Evolutionary conservation across 148 eudicot species (phyloP), one percentile per base, ranked within the genome.

Genomic region (Salicornia ramosissima): DNA sequence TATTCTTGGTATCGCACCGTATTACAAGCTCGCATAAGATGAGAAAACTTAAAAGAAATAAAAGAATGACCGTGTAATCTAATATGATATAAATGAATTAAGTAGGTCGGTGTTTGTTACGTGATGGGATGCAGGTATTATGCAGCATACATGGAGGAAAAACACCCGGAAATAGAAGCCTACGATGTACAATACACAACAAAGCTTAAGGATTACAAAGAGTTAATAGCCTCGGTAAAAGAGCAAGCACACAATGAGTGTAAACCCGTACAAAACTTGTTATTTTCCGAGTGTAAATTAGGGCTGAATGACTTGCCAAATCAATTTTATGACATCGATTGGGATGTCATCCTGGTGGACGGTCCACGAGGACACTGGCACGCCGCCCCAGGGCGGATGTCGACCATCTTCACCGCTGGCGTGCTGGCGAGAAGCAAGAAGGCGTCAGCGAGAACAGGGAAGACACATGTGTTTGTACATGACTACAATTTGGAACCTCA

Each of bases 171-270:
- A 15, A 54, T 81, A 15, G 84, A 81, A 65, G 84, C 84, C 21
- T 81, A 81, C 69, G 84, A 81, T 45, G 79, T 78, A 29, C 84
- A 78, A 58, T 81, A 75, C 65, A 78, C 84, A 45, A 78, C 84
- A 51, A 78, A 69, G 11, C 74, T 71, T 19, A 65, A 68, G 10
- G 65, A 75, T 3, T 57, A 68, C 52, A 47, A 64, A 10, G 52
- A 71, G 29, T 51, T 75, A 14, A 58, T 82, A 21, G 49, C 72
- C 1, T 47, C 73, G 14, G 73, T 68, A 6, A 72, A 70, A 36
- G 85, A 69, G 3, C 80, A 69, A 52, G 21, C 46, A 21, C 66
- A 64, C 6, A 61, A 76, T 10, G 77, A 82, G 54, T 82, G 85
- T 56, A 58, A 60, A 31, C 77, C 80, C 6, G 71, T 82, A 1